These are phyloP conservation scores for Paecilomyces sp. DNA, from an alignment of 2,329 filamentous ascomycete genomes.

Conservation along the genomic window DNA sequence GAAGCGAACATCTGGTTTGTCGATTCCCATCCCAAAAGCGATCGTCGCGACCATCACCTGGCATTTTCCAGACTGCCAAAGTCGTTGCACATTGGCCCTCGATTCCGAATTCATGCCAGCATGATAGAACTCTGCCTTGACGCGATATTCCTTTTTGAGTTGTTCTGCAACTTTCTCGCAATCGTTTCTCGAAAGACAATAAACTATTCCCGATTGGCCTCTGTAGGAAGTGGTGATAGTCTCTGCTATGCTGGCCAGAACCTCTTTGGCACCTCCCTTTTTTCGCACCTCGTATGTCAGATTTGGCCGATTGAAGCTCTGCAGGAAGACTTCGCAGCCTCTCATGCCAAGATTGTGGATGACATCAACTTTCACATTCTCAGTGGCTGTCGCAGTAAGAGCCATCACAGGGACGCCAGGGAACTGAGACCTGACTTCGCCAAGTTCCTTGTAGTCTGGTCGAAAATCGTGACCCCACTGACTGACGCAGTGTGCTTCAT, in stretches of 20 bases:
- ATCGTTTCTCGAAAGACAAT: conserved; percentile 77
- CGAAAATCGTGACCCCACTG: conserved; percentile 99
- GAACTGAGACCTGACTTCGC: conserved; percentile 64
- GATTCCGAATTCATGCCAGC: conserved; percentile 64
- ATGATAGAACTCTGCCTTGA: conserved; percentile 79
- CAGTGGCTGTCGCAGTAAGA: conserved; percentile 87
- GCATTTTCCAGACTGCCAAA: conserved; percentile 73
- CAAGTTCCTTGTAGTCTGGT: conserved; percentile 86
- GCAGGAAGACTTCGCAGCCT: conserved; percentile 70
- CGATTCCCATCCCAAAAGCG: conserved; percentile 99
- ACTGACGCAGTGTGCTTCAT: conserved; percentile 98
- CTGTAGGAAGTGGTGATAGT: conserved; percentile 63
- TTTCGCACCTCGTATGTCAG: conserved; percentile 80
- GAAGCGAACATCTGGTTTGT: conserved; percentile 93
- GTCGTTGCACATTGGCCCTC: conserved; percentile 64
- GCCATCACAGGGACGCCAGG: conserved; percentile 85
- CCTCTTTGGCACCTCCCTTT: conserved; percentile 46
- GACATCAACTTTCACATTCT: conserved; percentile 86
- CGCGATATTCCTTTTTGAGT: conserved; percentile 53
- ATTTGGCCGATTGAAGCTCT: conserved; percentile 97
- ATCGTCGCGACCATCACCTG: conserved; percentile 97
- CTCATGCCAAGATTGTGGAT: conserved; percentile 83
- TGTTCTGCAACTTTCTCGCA: conserved; percentile 73
- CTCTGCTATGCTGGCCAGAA: conserved; percentile 46
- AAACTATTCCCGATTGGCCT: conserved; percentile 80